Conservation (phyloP, 176 grass and related monocot species). For the Bolboschoenus planiculmis region DNA sequence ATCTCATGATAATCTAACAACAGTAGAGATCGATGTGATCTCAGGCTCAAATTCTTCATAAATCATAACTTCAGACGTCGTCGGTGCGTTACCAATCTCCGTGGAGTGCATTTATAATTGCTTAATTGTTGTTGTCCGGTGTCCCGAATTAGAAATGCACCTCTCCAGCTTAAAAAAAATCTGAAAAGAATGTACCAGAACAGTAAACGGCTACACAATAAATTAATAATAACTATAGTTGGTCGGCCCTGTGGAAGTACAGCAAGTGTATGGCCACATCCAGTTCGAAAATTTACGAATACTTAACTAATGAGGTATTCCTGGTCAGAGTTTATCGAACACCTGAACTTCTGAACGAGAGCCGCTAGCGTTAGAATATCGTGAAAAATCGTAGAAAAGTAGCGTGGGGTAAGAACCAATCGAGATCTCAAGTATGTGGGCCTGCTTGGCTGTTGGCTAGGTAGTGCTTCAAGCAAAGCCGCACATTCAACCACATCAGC, state of each 20-base stretch:
- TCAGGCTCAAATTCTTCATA: background rate
- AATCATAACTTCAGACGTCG: too few species aligned
- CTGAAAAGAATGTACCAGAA: background rate
- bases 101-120: background rate
- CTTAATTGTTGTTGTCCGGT: background rate
- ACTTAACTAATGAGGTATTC: background rate
- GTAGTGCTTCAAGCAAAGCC: background rate
- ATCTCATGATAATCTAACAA: background rate
- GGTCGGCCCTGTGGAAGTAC: background rate
- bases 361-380: background rate
- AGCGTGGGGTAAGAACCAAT: background rate
- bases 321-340: background rate
- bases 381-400: background rate
- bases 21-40: background rate
- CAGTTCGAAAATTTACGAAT: background rate
- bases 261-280: background rate
- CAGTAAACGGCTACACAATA: background rate
- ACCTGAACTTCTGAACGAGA: background rate
- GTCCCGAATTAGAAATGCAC: background rate
- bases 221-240: background rate
- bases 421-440: background rate
- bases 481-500: background rate
- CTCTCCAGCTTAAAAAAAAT: background rate
- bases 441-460: background rate
- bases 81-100: background rate